These are phyloP conservation scores for Pyrenochaeta sp. DNA, from an alignment of 2,329 filamentous ascomycete species.

Conservation along the genomic window DNA sequence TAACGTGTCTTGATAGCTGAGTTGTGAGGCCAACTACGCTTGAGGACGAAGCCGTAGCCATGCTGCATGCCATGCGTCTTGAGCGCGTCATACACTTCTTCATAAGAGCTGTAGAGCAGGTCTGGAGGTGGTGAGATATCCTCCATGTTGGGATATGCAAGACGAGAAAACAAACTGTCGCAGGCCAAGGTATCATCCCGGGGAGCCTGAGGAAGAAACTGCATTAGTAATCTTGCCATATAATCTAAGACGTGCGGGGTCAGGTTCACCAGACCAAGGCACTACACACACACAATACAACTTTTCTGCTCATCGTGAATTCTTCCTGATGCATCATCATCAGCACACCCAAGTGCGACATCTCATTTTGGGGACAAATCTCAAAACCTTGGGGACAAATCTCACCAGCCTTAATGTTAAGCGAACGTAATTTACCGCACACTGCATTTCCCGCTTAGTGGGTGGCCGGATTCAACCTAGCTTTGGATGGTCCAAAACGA, in stretches of 20 bases:
- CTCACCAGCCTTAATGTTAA: constrained; percentile 8
- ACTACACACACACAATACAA: too few species aligned
- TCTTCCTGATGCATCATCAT: constrained; percentile 2
- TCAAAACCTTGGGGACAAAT: constrained; percentile 9
- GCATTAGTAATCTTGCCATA: too few species aligned
- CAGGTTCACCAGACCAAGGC: too few species aligned
- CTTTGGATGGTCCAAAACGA: too few species aligned
- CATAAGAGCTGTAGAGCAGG: constrained; percentile 14
- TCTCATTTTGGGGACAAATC: constrained; percentile 11
- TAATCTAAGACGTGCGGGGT: too few species aligned
- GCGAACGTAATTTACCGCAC: too few species aligned
- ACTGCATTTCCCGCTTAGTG: too few species aligned
- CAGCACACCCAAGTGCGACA: constrained; percentile 10
- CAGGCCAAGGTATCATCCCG: too few species aligned
- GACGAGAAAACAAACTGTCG: too few species aligned
- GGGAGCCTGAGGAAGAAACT: too few species aligned
- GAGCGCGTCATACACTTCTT: constrained; percentile 22
- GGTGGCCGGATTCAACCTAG: too few species aligned
- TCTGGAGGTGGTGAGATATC: constrained; percentile 15
- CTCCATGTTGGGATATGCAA: not conserved
- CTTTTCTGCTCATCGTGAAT: too few species aligned
- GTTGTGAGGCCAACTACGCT: constrained; percentile 19
- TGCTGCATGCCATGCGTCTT: constrained; percentile 19
- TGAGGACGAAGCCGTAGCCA: constrained; percentile 22
- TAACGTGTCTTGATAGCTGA: not conserved